Percentiles rank a stretch among this genome's conserved stretches.
phyloP scores from a whole-genome alignment of 2,329 filamentous ascomycete species.

The Stagonosporopsis vannaccii region DNA sequence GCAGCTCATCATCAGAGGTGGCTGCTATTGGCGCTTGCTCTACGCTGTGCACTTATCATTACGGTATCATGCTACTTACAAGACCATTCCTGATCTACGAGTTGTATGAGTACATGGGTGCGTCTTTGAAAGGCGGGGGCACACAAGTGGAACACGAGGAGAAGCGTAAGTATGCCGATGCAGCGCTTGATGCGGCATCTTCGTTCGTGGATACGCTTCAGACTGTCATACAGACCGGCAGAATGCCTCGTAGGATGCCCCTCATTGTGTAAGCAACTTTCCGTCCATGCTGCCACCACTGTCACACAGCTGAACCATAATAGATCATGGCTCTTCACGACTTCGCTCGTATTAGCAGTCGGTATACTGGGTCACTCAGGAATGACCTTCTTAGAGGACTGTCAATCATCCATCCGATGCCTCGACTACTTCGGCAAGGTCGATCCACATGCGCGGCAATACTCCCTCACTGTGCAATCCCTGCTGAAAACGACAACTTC shows the following conservation, averaged over 20 bases:
- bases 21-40: conserved; percentile 57
- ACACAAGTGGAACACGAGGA: conserved; percentile 35
- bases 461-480: conserved; percentile 37
- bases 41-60: conserved; percentile 61
- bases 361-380: conserved; percentile 36
- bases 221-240: conserved; percentile 25
- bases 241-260: conserved; percentile 39
- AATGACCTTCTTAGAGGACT: conserved; percentile 29
- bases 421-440: conserved; percentile 38
- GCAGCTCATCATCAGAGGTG: conserved; percentile 11
- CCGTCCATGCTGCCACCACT: neutral
- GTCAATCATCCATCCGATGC: conserved; percentile 32
- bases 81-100: conserved; percentile 63
- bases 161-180: conserved; percentile 41
- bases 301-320: conserved; percentile 8
- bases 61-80: conserved; percentile 62
- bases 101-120: conserved; percentile 49
- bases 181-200: conserved; percentile 38
- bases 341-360: conserved; percentile 39
- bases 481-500: conserved; percentile 34
- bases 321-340: conserved; percentile 43
- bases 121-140: conserved; percentile 39
- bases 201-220: conserved; percentile 39
- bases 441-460: conserved; percentile 42
- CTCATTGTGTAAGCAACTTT: conserved; percentile 36